Conservation (phyloP, 208 protist genomes). For the Trichomonas tenax region DNA sequence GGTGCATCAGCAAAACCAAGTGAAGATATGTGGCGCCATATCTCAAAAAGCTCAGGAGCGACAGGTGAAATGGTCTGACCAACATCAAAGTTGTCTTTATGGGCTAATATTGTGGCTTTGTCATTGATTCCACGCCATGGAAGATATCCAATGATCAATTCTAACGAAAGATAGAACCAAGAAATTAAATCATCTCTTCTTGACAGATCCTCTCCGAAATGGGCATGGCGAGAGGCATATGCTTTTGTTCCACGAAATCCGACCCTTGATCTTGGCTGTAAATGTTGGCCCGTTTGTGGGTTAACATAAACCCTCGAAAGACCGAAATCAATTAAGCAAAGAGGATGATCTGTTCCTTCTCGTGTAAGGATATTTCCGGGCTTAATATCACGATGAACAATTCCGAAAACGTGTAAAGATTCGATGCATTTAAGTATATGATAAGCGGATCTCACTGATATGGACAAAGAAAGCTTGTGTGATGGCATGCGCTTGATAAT, state of each 20-base stretch:
- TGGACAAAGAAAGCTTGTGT: background rate
- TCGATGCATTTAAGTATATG: background rate
- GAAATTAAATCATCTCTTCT: background rate
- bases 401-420: background rate
- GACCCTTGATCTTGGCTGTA: background rate
- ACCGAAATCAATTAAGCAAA: background rate
- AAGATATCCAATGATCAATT: background rate
- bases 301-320: background rate
- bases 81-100: background rate
- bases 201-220: background rate
- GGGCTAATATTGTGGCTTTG: background rate
- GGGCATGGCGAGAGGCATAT: background rate
- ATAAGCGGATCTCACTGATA: background rate
- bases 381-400: constrained; percentile 9
- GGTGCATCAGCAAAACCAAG: background rate
- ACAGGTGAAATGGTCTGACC: background rate
- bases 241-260: background rate
- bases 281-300: background rate
- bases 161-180: background rate
- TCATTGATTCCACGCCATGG: background rate
- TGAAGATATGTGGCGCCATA: background rate
- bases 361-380: background rate
- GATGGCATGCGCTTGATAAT: background rate
- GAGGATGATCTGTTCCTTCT: background rate
- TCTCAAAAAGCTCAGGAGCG: background rate